Conservation (phyloP, 2,329 filamentous ascomycete species). For the Colletotrichum incanum region DNA sequence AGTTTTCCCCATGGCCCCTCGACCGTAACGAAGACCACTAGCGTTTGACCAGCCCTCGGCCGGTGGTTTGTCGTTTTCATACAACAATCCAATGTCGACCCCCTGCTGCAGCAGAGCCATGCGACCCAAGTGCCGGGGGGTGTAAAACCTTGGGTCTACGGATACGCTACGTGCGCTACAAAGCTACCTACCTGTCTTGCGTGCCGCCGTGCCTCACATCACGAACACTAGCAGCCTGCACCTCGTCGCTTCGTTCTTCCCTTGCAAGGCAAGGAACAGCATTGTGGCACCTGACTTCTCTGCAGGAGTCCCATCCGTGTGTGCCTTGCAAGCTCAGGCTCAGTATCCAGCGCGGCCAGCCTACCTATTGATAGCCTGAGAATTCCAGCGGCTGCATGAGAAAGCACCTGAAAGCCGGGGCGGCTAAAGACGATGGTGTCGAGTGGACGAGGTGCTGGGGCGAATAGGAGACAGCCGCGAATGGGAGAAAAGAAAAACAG, state of each 20-base stretch:
- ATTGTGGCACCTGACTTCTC: not conserved
- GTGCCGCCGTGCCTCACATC: conserved; percentile 34
- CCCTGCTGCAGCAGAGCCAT: conserved; percentile 38
- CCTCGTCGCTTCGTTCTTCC: conserved; percentile 11
- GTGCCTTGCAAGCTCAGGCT: not conserved
- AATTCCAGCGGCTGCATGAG: too few species aligned
- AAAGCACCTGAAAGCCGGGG: not conserved
- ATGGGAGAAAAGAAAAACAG: not conserved
- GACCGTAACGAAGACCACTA: conserved; percentile 26
- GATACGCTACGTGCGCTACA: not conserved
- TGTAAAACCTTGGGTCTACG: conserved; percentile 35
- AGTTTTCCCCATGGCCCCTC: conserved; percentile 29
- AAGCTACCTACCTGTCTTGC: not conserved
- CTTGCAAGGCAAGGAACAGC: conserved; percentile 24
- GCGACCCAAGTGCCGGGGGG: conserved; percentile 42
- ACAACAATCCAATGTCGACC: conserved; percentile 32
- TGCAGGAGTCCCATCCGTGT: not conserved
- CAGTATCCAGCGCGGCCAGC: conserved; percentile 2
- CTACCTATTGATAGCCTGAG: not conserved
- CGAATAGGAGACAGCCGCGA: not conserved
- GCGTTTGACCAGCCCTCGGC: conserved; percentile 38
- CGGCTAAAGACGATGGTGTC: not conserved
- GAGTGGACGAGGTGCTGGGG: not conserved
- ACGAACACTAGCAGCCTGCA: conserved; percentile 14
- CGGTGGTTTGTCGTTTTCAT: conserved; percentile 35